Evolutionary conservation across 2,329 filamentous ascomycete species (phyloP).

Genomic region (Delphinella strobiligena): DNA sequence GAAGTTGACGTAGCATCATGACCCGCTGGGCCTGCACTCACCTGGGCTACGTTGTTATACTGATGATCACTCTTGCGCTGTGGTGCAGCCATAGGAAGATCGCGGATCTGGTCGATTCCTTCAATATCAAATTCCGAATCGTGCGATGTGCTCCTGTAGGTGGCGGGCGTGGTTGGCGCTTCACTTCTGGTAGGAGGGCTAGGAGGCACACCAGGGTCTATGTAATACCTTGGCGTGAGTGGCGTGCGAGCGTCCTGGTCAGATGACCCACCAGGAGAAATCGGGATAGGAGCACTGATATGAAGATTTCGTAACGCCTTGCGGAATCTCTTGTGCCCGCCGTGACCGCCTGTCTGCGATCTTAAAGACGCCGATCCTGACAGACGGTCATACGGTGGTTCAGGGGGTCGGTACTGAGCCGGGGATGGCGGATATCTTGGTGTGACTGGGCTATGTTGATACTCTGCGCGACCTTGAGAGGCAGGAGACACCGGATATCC

Average conservation of each 20-base stretch:
- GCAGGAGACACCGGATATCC: slow-evolving; percentile 11
- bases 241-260: slow-evolving; percentile 38
- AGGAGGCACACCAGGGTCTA: slow-evolving; percentile 42
- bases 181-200: slow-evolving; percentile 31
- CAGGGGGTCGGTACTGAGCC: background rate
- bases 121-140: slow-evolving; percentile 7
- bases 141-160: slow-evolving; percentile 4
- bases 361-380: slow-evolving; percentile 25
- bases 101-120: slow-evolving; percentile 14
- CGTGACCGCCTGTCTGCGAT: slow-evolving; percentile 17
- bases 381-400: background rate
- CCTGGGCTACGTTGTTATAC: slow-evolving; percentile 12
- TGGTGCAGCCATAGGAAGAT: slow-evolving; percentile 16
- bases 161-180: slow-evolving; percentile 21
- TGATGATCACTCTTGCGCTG: slow-evolving; percentile 12
- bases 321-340: slow-evolving; percentile 22
- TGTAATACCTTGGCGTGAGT: slow-evolving; percentile 44
- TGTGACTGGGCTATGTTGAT: slow-evolving; percentile 9
- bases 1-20: slow-evolving; percentile 3
- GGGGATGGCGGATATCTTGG: slow-evolving; percentile 1
- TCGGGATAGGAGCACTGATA: slow-evolving; percentile 44
- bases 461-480: slow-evolving; percentile 17
- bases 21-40: background rate
- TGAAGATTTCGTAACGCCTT: slow-evolving; percentile 40
- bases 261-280: slow-evolving; percentile 26